Conservation (phyloP, 2,329 filamentous ascomycete species). For the Xylariales sp. region DNA sequence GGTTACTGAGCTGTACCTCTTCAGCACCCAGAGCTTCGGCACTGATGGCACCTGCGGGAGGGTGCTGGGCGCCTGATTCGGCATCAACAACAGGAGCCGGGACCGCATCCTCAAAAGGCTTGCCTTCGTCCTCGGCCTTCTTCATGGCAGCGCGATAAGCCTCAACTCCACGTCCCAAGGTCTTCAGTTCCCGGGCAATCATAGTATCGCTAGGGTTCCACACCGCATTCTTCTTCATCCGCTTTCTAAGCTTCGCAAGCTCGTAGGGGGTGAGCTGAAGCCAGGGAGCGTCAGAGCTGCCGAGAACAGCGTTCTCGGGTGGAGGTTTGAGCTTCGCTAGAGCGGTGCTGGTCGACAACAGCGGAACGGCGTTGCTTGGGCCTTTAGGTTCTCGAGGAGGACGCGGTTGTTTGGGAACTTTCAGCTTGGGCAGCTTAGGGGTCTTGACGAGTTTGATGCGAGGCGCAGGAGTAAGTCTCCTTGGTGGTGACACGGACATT, state of each 20-base stretch:
- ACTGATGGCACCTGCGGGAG: slow-evolving; percentile 57
- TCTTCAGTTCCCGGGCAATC: slow-evolving; percentile 73
- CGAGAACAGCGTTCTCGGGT: slow-evolving; percentile 53
- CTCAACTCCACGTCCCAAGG: slow-evolving; percentile 62
- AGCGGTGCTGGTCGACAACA: slow-evolving; percentile 35
- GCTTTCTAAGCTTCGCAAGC: slow-evolving; percentile 66
- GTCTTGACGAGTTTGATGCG: slow-evolving; percentile 47
- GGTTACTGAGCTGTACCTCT: slow-evolving; percentile 62
- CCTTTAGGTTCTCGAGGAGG: slow-evolving; percentile 21
- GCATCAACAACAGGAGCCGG: slow-evolving; percentile 40
- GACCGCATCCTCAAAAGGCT: slow-evolving; percentile 48
- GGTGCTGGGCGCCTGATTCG: slow-evolving; percentile 46
- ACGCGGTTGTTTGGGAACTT: slow-evolving; percentile 27
- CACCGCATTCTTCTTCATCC: slow-evolving; percentile 88
- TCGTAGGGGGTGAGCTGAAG: slow-evolving; percentile 61
- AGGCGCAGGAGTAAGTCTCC: slow-evolving; percentile 32
- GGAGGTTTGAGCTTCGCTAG: slow-evolving; percentile 48
- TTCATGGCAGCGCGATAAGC: slow-evolving; percentile 58
- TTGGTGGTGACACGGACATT: slow-evolving; percentile 34
- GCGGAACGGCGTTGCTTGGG: slow-evolving; percentile 35
- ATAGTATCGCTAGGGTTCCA: slow-evolving; percentile 84
- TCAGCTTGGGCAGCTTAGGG: slow-evolving; percentile 42
- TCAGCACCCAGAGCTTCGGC: slow-evolving; percentile 52
- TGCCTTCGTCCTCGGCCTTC: slow-evolving; percentile 61
- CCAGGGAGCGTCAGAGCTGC: slow-evolving; percentile 60